A percentile compares a stretch with the other conserved stretches of the same genome.
Conservation (phyloP, 2,329 filamentous ascomycete genomes). For the Ophiostoma novo-ulmi region DNA sequence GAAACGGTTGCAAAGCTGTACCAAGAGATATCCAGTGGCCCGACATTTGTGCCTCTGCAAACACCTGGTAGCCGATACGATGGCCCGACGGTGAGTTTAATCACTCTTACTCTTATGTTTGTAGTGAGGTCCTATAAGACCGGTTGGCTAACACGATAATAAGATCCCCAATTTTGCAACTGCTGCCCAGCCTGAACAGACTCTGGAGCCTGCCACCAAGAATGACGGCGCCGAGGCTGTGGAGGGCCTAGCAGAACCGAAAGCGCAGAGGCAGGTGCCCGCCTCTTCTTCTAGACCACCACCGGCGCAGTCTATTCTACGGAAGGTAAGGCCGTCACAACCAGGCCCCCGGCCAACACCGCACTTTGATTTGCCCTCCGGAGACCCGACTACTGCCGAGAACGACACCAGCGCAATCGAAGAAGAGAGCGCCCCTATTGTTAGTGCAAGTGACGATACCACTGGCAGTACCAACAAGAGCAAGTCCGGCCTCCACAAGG, state of each 20-base stretch:
- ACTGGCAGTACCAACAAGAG: not conserved
- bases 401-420: slow-evolving; percentile 33
- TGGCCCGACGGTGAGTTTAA: slow-evolving; percentile 42
- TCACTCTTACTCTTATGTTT: not conserved
- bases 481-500: not conserved
- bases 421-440: not conserved
- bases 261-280: not conserved
- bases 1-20: slow-evolving; percentile 51
- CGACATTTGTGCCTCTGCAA: slow-evolving; percentile 51
- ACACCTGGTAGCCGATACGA: slow-evolving; percentile 52
- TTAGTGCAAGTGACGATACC: not conserved
- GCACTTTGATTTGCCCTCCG: slow-evolving; percentile 53
- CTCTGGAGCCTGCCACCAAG: not conserved
- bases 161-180: slow-evolving; percentile 10
- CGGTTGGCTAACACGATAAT: not conserved
- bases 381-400: slow-evolving; percentile 29
- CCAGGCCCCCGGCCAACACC: slow-evolving; percentile 54
- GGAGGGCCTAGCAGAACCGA: not conserved
- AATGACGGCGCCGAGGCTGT: not conserved
- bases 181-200: slow-evolving; percentile 25
- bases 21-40: slow-evolving; percentile 53
- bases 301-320: slow-evolving; percentile 54
- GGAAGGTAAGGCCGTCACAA: slow-evolving; percentile 44
- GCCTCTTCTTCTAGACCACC: slow-evolving; percentile 45
- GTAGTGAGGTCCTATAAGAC: not conserved